A percentile compares a stretch with the other conserved stretches of the same genome.
These are phyloP conservation scores for Ballota nigra DNA, from an alignment of 257 asterid genomes.

Conservation along the genomic window DNA sequence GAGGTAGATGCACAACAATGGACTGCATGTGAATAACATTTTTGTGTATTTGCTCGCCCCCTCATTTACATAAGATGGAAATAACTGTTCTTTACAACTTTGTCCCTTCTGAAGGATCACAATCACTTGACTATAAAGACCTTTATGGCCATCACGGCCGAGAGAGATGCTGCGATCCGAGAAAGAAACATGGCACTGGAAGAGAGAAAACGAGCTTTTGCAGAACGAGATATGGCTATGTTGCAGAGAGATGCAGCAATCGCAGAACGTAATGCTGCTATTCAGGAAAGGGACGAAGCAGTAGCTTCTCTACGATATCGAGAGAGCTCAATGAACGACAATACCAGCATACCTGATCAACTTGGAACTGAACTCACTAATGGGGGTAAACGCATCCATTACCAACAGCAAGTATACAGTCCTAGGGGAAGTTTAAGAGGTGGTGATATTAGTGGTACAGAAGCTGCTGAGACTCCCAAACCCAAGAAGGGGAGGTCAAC, in stretches of 20 bases:
- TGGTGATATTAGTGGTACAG: slow-evolving; percentile 32
- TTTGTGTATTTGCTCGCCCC: neutral
- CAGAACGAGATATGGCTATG: slow-evolving; percentile 94
- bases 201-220: slow-evolving; percentile 87
- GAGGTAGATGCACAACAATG: neutral
- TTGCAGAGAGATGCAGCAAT: slow-evolving; percentile 89
- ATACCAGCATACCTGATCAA: slow-evolving; percentile 42
- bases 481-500: slow-evolving; percentile 55
- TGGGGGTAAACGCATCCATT: slow-evolving; percentile 46
- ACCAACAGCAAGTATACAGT: slow-evolving; percentile 54
- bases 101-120: slow-evolving; percentile 57
- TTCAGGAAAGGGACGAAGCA: slow-evolving; percentile 74
- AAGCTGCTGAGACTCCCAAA: slow-evolving; percentile 47
- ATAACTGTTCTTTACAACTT: slow-evolving; percentile 6
- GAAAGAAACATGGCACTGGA: slow-evolving; percentile 95
- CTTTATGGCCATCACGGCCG: slow-evolving; percentile 89
- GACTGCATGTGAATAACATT: neutral
- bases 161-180: slow-evolving; percentile 91
- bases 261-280: slow-evolving; percentile 76
- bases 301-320: slow-evolving; percentile 55
- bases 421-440: slow-evolving; percentile 42
- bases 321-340: slow-evolving; percentile 55
- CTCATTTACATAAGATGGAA: neutral
- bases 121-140: slow-evolving; percentile 74
- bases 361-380: slow-evolving; percentile 40